A percentile compares a stretch with the other conserved stretches of the same genome.
These are phyloP conservation scores for Xanthoceras sorbifolium DNA, from an alignment of 345 rosid genomes.

Conservation along the genomic window DNA sequence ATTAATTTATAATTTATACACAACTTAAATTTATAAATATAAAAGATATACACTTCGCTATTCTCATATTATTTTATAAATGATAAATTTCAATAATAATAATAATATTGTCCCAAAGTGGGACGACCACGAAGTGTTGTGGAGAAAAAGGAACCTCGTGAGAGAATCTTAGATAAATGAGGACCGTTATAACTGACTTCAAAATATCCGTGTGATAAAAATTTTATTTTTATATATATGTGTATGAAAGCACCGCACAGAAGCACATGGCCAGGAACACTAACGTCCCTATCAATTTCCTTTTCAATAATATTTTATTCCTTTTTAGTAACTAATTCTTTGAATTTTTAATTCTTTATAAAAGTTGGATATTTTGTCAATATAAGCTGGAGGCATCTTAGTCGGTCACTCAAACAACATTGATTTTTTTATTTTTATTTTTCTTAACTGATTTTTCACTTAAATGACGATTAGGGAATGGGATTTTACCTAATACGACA, in stretches of 20 bases:
- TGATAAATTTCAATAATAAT: neutral
- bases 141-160: neutral
- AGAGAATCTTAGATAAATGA: neutral
- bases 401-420: neutral
- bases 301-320: neutral
- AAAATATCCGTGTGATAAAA: neutral
- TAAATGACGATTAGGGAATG: neutral
- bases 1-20: too few relatives aligned
- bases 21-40: too few relatives aligned
- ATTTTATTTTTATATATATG: too few relatives aligned
- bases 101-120: too few relatives aligned
- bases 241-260: constrained; percentile 34
- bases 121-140: too few relatives aligned
- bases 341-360: neutral
- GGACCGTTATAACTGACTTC: constrained; percentile 20
- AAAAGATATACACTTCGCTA: too few relatives aligned
- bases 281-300: constrained; percentile 20
- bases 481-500: too few relatives aligned
- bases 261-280: constrained; percentile 47
- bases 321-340: neutral
- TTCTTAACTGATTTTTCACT: neutral
- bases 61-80: too few relatives aligned
- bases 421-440: neutral
- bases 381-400: constrained; percentile 13
- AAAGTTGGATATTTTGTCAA: neutral